A percentile compares a stretch with the other conserved stretches of the same genome.
Conservation (phyloP, 176 grass and related monocot genomes). For the Lolium multiflorum region DNA sequence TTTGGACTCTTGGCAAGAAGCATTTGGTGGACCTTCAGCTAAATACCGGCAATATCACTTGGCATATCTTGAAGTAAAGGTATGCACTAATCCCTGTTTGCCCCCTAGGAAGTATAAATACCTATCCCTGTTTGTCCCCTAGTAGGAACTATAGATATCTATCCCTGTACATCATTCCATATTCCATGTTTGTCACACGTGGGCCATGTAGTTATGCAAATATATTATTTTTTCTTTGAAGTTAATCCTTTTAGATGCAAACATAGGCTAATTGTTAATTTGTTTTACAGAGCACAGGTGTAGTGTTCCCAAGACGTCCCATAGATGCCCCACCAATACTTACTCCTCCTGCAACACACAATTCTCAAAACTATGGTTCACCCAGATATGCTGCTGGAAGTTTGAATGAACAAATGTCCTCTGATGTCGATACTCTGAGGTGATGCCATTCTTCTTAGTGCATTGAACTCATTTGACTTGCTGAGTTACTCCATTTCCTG, state of each 20-base stretch:
- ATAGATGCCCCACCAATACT: slow-evolving; percentile 80
- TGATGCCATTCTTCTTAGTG: slow-evolving; percentile 28
- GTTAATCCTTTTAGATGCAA: neutral
- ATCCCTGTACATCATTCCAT: slow-evolving; percentile 15
- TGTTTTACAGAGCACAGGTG: slow-evolving; percentile 71
- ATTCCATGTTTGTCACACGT: neutral
- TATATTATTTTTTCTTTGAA: neutral
- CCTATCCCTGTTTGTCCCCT: slow-evolving; percentile 21
- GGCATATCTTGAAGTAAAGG: slow-evolving; percentile 95
- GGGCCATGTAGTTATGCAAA: slow-evolving; percentile 1
- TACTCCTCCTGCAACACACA: slow-evolving; percentile 59
- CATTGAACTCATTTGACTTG: slow-evolving; percentile 5
- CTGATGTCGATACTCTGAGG: slow-evolving; percentile 70
- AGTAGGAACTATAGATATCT: slow-evolving; percentile 12
- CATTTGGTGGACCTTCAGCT: slow-evolving; percentile 90
- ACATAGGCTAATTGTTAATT: slow-evolving; percentile 31
- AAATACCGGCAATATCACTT: slow-evolving; percentile 86
- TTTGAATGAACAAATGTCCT: slow-evolving; percentile 56
- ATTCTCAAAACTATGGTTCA: slow-evolving; percentile 59
- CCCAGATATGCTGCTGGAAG: slow-evolving; percentile 51
- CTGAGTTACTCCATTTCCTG: neutral
- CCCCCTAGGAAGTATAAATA: slow-evolving; percentile 11
- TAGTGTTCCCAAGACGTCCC: slow-evolving; percentile 72
- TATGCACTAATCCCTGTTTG: slow-evolving; percentile 39
- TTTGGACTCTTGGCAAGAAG: slow-evolving; percentile 99